These are phyloP conservation scores for Pseudozyma hubeiensis DNA, from an alignment of 1,284 basidiomycete species.

Conservation along the genomic window DNA sequence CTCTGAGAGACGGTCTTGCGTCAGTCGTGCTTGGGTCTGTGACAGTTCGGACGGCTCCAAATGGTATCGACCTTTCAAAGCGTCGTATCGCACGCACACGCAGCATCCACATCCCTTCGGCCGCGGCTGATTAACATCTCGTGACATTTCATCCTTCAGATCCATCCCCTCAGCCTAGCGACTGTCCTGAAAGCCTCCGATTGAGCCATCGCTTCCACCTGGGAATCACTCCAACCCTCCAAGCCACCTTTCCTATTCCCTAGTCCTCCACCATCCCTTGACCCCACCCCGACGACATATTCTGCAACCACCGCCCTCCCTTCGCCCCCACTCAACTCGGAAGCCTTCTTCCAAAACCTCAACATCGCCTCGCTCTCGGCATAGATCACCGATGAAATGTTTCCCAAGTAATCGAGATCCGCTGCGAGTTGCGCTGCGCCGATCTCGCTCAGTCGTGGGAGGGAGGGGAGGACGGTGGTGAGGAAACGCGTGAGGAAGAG, in stretches of 20 bases:
- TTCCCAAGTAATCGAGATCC: conserved; percentile 87
- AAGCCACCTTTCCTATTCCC: background rate
- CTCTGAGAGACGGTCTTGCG: too few relatives aligned
- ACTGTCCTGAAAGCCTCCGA: conserved; percentile 33
- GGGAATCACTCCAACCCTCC: conserved; percentile 15
- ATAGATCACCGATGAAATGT: conserved; percentile 86
- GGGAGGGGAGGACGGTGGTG: conserved; percentile 70
- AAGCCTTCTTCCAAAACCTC: conserved; percentile 28
- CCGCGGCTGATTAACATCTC: background rate
- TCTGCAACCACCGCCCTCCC: conserved; percentile 15
- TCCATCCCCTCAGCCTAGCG: conserved; percentile 35
- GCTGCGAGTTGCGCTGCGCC: conserved; percentile 87
- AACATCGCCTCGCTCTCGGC: conserved; percentile 22
- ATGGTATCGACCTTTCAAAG: background rate
- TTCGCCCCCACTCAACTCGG: conserved; percentile 17
- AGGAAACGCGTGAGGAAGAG: conserved; percentile 73
- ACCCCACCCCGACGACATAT: conserved; percentile 8
- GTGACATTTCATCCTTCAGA: conserved; percentile 5
- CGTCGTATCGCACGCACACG: background rate
- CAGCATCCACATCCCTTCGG: too few relatives aligned
- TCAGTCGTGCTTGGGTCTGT: too few relatives aligned
- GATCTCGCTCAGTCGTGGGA: conserved; percentile 72
- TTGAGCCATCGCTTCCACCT: conserved; percentile 5
- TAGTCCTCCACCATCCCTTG: background rate
- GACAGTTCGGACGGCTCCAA: too few relatives aligned